These are phyloP conservation scores for Pythium dissotocum DNA, from an alignment of 352 stramenopile species.

Conservation along the genomic window DNA sequence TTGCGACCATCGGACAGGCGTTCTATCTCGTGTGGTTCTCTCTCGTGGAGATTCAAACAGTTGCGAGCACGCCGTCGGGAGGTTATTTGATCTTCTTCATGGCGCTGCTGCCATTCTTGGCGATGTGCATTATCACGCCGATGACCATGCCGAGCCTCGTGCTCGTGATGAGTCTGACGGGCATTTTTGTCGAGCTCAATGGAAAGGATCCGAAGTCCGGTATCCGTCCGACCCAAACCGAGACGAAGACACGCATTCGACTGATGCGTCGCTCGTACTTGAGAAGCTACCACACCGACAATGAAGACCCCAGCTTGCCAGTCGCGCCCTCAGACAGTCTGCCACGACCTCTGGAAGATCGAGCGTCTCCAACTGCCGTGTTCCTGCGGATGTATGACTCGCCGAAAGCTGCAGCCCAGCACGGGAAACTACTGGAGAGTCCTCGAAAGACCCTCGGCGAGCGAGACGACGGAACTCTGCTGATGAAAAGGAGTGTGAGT, in stretches of 20 bases:
- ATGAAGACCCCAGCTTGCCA: slow-evolving; percentile 20
- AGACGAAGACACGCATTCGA: slow-evolving; percentile 71
- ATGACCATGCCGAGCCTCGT: slow-evolving; percentile 88
- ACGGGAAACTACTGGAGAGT: slow-evolving; percentile 28
- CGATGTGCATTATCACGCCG: slow-evolving; percentile 77
- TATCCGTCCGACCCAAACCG: slow-evolving; percentile 34
- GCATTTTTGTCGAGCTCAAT: slow-evolving; percentile 86
- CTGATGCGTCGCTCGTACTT: slow-evolving; percentile 74
- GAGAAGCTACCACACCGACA: slow-evolving; percentile 60
- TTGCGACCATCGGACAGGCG: slow-evolving; percentile 82
- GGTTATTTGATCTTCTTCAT: slow-evolving; percentile 57
- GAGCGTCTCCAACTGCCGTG: slow-evolving; percentile 45
- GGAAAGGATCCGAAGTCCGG: slow-evolving; percentile 20
- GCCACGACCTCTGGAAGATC: background rate
- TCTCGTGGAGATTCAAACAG: slow-evolving; percentile 59
- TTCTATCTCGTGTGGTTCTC: slow-evolving; percentile 89
- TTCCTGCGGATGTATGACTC: slow-evolving; percentile 79
- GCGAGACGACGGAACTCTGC: slow-evolving; percentile 3
- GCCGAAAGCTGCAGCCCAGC: slow-evolving; percentile 39
- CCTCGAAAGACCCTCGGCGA: background rate
- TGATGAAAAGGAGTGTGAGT: slow-evolving; percentile 8
- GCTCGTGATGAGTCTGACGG: slow-evolving; percentile 85
- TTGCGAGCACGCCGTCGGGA: slow-evolving; percentile 27
- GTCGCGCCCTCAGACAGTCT: background rate
- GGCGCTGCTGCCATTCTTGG: slow-evolving; percentile 60